Conservation (phyloP, 352 stramenopile genomes). For the Aphanomyces astaci region DNA sequence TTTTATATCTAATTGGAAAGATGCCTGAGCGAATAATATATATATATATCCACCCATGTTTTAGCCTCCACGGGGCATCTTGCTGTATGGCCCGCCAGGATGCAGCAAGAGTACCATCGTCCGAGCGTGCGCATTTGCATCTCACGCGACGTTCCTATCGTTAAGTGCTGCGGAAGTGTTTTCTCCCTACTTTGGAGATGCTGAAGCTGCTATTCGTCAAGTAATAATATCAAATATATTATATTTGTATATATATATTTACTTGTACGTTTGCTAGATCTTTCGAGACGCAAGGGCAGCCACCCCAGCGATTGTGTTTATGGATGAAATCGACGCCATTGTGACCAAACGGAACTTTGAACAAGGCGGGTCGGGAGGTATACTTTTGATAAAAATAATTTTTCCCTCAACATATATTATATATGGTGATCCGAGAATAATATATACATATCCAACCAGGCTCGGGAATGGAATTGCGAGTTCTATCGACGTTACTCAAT, state of each 20-base stretch:
- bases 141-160: constrained; percentile 77
- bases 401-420: not conserved
- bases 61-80: constrained; percentile 57
- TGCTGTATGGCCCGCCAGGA: constrained; percentile 85
- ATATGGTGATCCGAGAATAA: too few relatives aligned
- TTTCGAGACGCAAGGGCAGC: constrained; percentile 70
- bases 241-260: too few relatives aligned
- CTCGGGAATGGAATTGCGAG: constrained; percentile 69
- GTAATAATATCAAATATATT: too few relatives aligned
- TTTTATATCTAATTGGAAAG: not conserved
- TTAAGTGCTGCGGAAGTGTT: constrained; percentile 83
- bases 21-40: too few relatives aligned
- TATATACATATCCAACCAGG: constrained; percentile 25
- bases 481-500: constrained; percentile 96
- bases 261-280: constrained; percentile 28
- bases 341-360: constrained; percentile 74
- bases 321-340: constrained; percentile 85
- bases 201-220: constrained; percentile 72
- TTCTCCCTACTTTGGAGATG: constrained; percentile 83
- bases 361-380: constrained; percentile 26
- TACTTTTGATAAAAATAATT: not conserved
- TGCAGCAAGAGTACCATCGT: constrained; percentile 89
- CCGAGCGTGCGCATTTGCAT: constrained; percentile 63
- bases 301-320: constrained; percentile 87
- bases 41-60: too few relatives aligned